Evolutionary conservation across 345 rosid genomes (phyloP).

Genomic region (Eucalyptus regnans): DNA sequence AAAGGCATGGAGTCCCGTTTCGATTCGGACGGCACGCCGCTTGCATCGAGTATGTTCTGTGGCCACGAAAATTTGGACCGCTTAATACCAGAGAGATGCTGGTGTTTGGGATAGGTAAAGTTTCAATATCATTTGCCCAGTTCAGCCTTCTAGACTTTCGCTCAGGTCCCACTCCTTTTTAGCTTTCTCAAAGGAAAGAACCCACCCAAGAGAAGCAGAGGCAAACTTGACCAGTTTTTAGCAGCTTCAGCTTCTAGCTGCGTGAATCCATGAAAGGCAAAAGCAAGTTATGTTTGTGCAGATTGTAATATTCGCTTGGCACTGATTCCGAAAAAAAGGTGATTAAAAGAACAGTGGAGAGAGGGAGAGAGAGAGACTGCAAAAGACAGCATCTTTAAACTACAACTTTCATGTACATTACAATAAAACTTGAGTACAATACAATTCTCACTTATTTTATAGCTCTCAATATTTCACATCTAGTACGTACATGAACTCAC

Average conservation of each 20-base stretch:
- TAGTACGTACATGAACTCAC: not conserved
- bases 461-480: not conserved
- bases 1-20: not conserved
- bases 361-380: not conserved
- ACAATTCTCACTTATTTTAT: not conserved
- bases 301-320: not conserved
- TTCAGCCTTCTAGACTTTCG: not conserved
- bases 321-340: not conserved
- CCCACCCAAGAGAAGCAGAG: not conserved
- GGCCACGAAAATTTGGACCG: not conserved
- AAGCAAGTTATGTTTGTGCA: not conserved
- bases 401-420: not conserved
- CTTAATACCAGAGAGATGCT: not conserved
- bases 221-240: not conserved
- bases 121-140: not conserved
- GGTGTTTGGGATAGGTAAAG: not conserved
- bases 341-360: not conserved
- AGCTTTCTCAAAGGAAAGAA: not conserved
- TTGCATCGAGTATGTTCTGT: not conserved
- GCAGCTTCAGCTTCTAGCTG: not conserved
- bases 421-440: not conserved
- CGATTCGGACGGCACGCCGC: not conserved
- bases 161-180: not conserved
- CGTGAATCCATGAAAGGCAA: not conserved
- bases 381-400: not conserved